Evolutionary conservation across 2,329 filamentous ascomycete genomes (phyloP), one percentile per base, ranked within the genome.

Genomic region (Talaromyces marneffei): DNA sequence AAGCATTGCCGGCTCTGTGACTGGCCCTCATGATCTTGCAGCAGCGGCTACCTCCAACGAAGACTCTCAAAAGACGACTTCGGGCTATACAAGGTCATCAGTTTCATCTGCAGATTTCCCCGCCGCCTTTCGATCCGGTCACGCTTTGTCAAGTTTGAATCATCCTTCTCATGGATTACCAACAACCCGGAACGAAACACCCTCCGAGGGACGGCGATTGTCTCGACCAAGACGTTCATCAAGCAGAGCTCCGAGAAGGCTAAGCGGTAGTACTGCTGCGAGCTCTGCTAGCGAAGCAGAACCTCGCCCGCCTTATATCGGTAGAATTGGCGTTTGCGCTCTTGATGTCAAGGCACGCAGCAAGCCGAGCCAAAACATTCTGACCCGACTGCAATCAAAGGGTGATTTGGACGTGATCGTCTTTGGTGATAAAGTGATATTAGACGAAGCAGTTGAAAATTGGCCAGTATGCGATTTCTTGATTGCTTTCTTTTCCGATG

Each of bases 401-500:
- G 86, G 88, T 55, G 93, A 97, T 68, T 97, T 99, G 70, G 93
- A 99, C 70, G 92, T 97, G 25, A 88, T 96, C 64, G 93, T 99
- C 12, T 99, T 99, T 78, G 95, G 94, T 53, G 94, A 99, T 79
- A 99, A 99, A 77, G 93, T 97, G 46, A 99, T 99, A 67, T 82
- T 99, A 37, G 94, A 99, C 71, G 94, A 99, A 83, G 90, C 90
- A 65, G 89, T 97, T 60, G 92, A 96, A 76, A 96, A 97, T 72
- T 97, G 92, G 92, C 92, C 92, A 18, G 86, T 96, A 59, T 95
- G 91, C 75, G 94, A 99, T 77, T 99, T 96, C 70, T 79, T 99
- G 60, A 96, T 99, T 70, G 96, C 92, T 2, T 99, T 99, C 78
- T 99, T 97, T 76, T 97, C 93, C 0, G 93, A 97, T 74, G 94